Base-by-base conservation (phyloP, 2,329 filamentous ascomycete genomes). In the Scolecobasidium constrictum region DNA sequence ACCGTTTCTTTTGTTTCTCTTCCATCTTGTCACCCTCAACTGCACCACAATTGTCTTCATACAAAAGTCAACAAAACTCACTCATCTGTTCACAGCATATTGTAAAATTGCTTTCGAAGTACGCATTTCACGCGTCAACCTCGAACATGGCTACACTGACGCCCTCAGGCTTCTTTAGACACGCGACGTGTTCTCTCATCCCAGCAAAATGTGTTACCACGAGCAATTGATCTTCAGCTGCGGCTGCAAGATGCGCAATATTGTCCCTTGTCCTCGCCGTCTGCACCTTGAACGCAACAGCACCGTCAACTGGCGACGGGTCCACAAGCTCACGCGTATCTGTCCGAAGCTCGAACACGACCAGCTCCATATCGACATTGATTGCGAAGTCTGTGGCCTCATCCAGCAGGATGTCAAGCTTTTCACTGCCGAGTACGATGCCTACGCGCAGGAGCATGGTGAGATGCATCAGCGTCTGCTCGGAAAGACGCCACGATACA, bases 301-400 rank as follows among this genome's bases (percentile, higher is more conserved):
- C 9, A 31, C 26, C 9, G n/a, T 31, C 9, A 31, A 31, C n/a
- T 31, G 26, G 26, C 26, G 9, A n/a, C 26, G 26, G 9, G 26
- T 31, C n/a, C 26, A 31, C 26, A 31, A 31, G 26, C n/a, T 31
- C 9, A 31, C 9, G 9, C 26, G 26, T 31, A 31, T 31, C 26
- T 31, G 26, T 31, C 26, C 26, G n/a, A 7, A n/a, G 26, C 26
- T 31, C n/a, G 26, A 31, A n/a, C 9, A 7, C 9, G 26, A 31
- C 26, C 26, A 31, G n/a, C 26, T 31, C n/a, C n/a, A n/a, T 31
- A n/a, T 31, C n/a, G 26, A 31, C 26, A 31, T 31, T 31, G 26
- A 7, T n/a, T 31, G n/a, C n/a, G 26, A 31, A 31, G 26, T n/a
- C 9, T 31, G 26, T 31, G n/a, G n/a, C n/a, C 26, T 31, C 9